These are phyloP conservation scores for Lactuca saligna DNA, from an alignment of 129 eudicot genomes.

Conservation along the genomic window DNA sequence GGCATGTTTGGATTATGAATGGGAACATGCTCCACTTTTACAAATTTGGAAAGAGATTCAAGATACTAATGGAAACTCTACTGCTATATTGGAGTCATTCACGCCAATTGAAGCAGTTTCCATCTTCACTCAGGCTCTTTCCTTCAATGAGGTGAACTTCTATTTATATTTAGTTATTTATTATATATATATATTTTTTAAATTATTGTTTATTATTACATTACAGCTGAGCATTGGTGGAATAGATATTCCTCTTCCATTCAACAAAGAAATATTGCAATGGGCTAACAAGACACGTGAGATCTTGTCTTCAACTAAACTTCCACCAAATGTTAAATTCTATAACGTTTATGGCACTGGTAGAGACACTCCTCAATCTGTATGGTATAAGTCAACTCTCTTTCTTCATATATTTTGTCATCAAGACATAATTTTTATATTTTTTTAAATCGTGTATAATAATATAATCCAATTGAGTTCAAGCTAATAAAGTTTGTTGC, in stretches of 20 bases:
- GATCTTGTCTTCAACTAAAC: slow-evolving; percentile 64
- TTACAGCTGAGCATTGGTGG: slow-evolving; percentile 63
- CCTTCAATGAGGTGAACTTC: slow-evolving; percentile 63
- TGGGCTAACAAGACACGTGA: slow-evolving; percentile 91
- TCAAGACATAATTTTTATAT: no score
- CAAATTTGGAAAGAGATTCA: slow-evolving; percentile 75
- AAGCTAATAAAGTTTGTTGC: neutral
- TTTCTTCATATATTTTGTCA: neutral
- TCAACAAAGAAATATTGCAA: slow-evolving; percentile 64
- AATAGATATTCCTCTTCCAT: slow-evolving; percentile 71
- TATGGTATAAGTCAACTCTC: slow-evolving; percentile 49
- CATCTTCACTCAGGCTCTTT: slow-evolving; percentile 66
- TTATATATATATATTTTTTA: no score
- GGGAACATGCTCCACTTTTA: slow-evolving; percentile 75
- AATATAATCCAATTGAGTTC: no score
- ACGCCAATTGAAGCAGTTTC: slow-evolving; percentile 60
- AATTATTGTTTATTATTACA: no score
- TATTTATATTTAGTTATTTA: no score
- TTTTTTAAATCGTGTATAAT: no score
- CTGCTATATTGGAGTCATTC: slow-evolving; percentile 62
- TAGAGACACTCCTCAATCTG: slow-evolving; percentile 84
- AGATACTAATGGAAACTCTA: slow-evolving; percentile 51
- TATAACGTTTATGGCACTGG: slow-evolving; percentile 90
- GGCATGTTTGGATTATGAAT: slow-evolving; percentile 69
- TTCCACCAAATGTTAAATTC: slow-evolving; percentile 79